These are phyloP conservation scores for Eimeria necatrix DNA, from an alignment of 169 alveolate species.

Conservation along the genomic window DNA sequence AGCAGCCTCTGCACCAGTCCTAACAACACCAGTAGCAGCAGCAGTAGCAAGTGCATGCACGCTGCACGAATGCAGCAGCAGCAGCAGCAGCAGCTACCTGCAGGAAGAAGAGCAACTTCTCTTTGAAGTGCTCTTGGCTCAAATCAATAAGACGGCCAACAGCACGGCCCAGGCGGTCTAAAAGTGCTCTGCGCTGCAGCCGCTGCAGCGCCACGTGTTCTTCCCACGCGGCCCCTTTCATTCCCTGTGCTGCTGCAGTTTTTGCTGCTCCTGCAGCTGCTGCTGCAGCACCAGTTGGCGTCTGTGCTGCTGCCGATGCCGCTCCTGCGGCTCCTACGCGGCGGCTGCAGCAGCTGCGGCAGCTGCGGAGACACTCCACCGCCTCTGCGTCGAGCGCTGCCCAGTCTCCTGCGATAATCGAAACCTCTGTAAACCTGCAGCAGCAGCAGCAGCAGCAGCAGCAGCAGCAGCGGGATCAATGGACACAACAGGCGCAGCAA, in stretches of 20 bases:
- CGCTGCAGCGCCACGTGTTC: constrained; percentile 38
- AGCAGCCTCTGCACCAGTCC: not conserved
- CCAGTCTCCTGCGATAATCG: constrained; percentile 53
- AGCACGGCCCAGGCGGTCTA: not conserved
- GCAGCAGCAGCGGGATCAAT: constrained; percentile 16
- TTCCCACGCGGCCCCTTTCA: not conserved
- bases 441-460: constrained; percentile 62
- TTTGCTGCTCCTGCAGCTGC: constrained; percentile 12
- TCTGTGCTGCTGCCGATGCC: not conserved
- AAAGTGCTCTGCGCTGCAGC: constrained; percentile 48
- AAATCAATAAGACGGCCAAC: not conserved
- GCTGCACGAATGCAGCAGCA: not conserved
- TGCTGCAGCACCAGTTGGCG: not conserved
- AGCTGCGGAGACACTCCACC: constrained; percentile 59
- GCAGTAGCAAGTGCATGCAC: not conserved
- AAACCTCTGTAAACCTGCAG: constrained; percentile 57
- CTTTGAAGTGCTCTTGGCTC: constrained; percentile 45
- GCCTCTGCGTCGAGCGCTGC: constrained; percentile 53
- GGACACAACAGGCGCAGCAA: constrained; percentile 28
- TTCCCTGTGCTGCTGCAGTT: constrained; percentile 36
- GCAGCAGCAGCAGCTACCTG: constrained; percentile 51
- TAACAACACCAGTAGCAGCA: constrained; percentile 17
- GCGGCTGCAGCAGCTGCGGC: constrained; percentile 61
- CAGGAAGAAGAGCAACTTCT: constrained; percentile 15
- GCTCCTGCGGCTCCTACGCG: not conserved